These are phyloP conservation scores for Torrubiella hemipterigena DNA, from an alignment of 2,329 filamentous ascomycete genomes.

Conservation along the genomic window DNA sequence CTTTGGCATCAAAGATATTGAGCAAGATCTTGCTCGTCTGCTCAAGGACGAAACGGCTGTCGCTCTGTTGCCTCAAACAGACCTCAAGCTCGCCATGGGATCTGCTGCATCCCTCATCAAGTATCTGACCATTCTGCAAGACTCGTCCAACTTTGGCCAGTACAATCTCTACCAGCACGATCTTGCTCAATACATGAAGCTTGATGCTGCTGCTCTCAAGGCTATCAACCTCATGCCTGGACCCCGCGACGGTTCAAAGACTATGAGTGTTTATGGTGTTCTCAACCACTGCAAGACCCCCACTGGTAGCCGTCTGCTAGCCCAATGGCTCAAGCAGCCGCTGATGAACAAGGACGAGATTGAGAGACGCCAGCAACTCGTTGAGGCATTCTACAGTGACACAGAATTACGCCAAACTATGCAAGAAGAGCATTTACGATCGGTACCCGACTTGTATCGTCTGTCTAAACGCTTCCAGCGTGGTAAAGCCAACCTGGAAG, in stretches of 20 bases:
- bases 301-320: conserved; percentile 75
- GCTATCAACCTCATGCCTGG: conserved; percentile 96
- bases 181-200: conserved; percentile 93
- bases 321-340: conserved; percentile 96
- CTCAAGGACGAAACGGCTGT: conserved; percentile 76
- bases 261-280: conserved; percentile 89
- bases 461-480: conserved; percentile 91
- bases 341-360: conserved; percentile 87
- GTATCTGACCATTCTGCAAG: conserved; percentile 82
- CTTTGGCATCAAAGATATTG: conserved; percentile 83
- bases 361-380: conserved; percentile 80
- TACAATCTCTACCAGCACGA: conserved; percentile 97
- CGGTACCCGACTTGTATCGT: conserved; percentile 87
- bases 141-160: conserved; percentile 90
- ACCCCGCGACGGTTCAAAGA: conserved; percentile 87
- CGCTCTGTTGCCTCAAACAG: conserved; percentile 72
- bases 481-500: conserved; percentile 81
- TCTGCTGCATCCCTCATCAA: conserved; percentile 89
- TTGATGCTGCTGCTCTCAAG: conserved; percentile 87
- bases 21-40: conserved; percentile 81
- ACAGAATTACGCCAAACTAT: conserved; percentile 90
- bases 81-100: conserved; percentile 92
- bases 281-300: conserved; percentile 98
- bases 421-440: conserved; percentile 89
- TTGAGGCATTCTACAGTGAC: conserved; percentile 88